phyloP scores from a whole-genome alignment of 1,139 yeast species.

The Suhomyces maxii region DNA sequence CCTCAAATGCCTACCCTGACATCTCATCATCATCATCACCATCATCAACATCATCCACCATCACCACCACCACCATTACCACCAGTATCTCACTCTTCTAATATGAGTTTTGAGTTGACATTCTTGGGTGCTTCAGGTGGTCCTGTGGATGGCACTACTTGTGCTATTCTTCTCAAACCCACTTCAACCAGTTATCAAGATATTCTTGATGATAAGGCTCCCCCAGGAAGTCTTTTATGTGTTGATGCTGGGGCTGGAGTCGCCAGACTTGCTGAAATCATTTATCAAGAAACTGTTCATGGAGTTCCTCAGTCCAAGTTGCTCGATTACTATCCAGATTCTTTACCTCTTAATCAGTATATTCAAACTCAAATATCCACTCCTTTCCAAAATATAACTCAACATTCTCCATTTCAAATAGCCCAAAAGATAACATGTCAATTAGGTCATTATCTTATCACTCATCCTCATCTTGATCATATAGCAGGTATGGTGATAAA shows the following conservation, averaged over 20 bases:
- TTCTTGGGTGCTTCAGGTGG: constrained; percentile 80
- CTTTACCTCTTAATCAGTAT: constrained; percentile 21
- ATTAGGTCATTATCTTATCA: constrained; percentile 53
- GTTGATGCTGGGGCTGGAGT: constrained; percentile 83
- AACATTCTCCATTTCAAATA: constrained; percentile 18
- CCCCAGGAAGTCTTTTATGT: constrained; percentile 38
- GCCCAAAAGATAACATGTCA: constrained; percentile 34
- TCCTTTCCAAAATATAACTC: constrained; percentile 30
- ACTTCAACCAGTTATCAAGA: constrained; percentile 36
- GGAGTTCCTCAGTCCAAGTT: constrained; percentile 13
- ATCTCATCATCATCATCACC: neutral
- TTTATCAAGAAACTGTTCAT: constrained; percentile 27
- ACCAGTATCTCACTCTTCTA: neutral
- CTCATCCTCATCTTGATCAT: constrained; percentile 89
- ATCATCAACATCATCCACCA: neutral
- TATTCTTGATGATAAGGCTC: constrained; percentile 21
- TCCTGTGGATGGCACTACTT: constrained; percentile 66
- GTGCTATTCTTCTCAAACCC: constrained; percentile 67
- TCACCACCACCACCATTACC: neutral
- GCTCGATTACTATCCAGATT: constrained; percentile 28
- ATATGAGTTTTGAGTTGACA: constrained; percentile 48
- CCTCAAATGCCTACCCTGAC: neutral
- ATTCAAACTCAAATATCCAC: constrained; percentile 20
- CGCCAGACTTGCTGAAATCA: constrained; percentile 53
- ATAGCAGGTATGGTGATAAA: constrained; percentile 67